Evolutionary conservation across 495 filamentous ascomycete species (phyloP).

Genomic region (Cryomyces minteri): DNA sequence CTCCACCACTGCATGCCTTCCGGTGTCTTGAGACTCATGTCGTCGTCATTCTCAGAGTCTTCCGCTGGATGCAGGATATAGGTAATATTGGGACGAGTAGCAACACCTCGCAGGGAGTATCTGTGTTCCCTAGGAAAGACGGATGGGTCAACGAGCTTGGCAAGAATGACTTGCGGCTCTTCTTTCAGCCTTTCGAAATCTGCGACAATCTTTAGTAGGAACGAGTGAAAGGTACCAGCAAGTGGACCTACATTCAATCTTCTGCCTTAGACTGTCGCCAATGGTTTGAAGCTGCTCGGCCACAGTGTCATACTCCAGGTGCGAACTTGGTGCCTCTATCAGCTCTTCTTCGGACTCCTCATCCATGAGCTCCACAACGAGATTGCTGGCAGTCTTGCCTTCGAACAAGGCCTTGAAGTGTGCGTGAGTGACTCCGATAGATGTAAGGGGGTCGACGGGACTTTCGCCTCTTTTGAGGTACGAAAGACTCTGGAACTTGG

Average conservation of each 20-base stretch:
- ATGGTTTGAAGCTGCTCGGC: neutral
- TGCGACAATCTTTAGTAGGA: neutral
- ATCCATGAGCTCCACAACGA: too few species aligned
- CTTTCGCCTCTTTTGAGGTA: neutral
- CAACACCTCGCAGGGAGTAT: constrained; percentile 9
- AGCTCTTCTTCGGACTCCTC: too few species aligned
- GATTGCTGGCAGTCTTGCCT: too few species aligned
- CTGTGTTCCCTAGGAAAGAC: neutral
- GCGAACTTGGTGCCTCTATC: too few species aligned
- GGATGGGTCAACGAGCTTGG: neutral
- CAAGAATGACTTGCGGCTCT: neutral
- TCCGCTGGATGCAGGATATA: constrained; percentile 7
- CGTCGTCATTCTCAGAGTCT: neutral
- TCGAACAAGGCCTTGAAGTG: neutral
- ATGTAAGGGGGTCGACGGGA: neutral
- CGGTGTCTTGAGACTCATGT: neutral
- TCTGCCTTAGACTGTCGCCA: neutral
- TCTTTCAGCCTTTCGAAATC: neutral
- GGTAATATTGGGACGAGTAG: constrained; percentile 8
- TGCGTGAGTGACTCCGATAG: neutral
- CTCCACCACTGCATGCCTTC: neutral
- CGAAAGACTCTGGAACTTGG: neutral
- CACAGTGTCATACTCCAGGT: neutral
- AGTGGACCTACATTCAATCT: neutral
- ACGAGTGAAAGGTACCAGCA: neutral